Evolutionary conservation across 768 basidiomycete genomes (phyloP), one percentile per base, ranked within the genome.

Genomic region (Auricularia auricula-judae): DNA sequence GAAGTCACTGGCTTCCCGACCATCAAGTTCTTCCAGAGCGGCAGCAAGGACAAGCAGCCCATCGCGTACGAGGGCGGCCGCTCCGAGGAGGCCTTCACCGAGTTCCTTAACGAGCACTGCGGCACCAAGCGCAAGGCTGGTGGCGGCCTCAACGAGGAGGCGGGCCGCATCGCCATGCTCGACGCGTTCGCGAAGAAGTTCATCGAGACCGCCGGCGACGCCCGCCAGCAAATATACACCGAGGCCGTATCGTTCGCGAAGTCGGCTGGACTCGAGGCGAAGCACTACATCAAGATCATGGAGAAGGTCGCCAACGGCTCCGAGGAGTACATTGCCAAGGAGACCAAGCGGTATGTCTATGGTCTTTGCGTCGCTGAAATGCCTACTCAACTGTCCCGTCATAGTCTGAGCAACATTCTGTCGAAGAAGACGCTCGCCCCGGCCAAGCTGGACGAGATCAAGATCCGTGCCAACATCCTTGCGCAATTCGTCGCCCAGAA

Each of bases 271-370:
- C 77, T 72, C 4, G 76, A 80, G 29, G 83, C 86, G 18, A 82
- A 84, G 69, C 89, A 94, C 74, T 99, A 99, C 75, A 68, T 94
- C 65, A 86, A 87, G 66, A 86, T 93, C 53, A 95, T 98, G 91
- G 86, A 91, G 76, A 93, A 96, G 76, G 78, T 94, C 4, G 76
- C 84, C 33, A 84, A 81, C 65, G 82, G 85, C 60, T 80, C 85
- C 35, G 86, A 87, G 69, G 82, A 74, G 42, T 98, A 95, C 77
- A 71, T 96, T 63, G 82, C 84, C 72, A 96, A 95, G 78, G 97
- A 99, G 76, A 76, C 83, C 36, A 85, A 83, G 70, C 84, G 95
- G 92, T 95, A 36, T 60, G 35, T 62, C 74, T 70, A 66, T 16
- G 60, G 33, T 62, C 74, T 71, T 67, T 16, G 44, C 53, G 42